phyloP scores from a whole-genome alignment of 257 asterid genomes.

The Rauvolfia tetraphylla region DNA sequence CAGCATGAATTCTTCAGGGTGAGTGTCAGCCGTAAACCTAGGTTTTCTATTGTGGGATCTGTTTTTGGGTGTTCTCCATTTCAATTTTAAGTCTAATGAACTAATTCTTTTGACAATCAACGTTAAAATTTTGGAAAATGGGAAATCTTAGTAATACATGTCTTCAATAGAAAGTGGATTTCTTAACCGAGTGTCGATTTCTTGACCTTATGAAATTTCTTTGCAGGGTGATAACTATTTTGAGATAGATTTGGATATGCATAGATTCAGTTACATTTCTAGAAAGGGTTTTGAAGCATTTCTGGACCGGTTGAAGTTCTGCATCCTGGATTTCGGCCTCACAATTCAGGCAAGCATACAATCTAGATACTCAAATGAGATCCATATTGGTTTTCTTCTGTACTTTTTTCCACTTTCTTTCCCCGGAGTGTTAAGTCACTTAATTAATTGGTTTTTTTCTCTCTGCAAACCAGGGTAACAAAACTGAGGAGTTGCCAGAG shows the following conservation, averaged over 20 bases:
- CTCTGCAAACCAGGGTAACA: slow-evolving; percentile 65
- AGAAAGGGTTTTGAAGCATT: slow-evolving; percentile 79
- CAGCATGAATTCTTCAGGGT: slow-evolving; percentile 85
- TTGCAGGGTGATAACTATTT: slow-evolving; percentile 82
- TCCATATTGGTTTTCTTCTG: neutral
- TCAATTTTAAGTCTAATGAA: neutral
- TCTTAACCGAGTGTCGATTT: neutral
- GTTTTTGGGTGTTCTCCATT: neutral
- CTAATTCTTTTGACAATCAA: neutral
- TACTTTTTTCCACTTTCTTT: neutral
- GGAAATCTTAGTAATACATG: neutral
- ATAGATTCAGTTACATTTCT: slow-evolving; percentile 86
- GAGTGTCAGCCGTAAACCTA: slow-evolving; percentile 12
- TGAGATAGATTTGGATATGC: slow-evolving; percentile 96
- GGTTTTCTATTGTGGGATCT: neutral
- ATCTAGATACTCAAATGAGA: neutral
- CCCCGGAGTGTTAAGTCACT: neutral
- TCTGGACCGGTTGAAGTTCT: slow-evolving; percentile 73
- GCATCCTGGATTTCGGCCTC: slow-evolving; percentile 80
- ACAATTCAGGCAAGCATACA: slow-evolving; percentile 77
- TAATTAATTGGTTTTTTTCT: slow-evolving; percentile 16
- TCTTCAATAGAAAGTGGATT: neutral
- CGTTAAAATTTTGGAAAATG: neutral
- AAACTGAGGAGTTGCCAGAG: slow-evolving; percentile 94
- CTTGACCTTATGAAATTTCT: neutral